Conservation (phyloP, 805 yeast species). For the Candida tibetensis region DNA sequence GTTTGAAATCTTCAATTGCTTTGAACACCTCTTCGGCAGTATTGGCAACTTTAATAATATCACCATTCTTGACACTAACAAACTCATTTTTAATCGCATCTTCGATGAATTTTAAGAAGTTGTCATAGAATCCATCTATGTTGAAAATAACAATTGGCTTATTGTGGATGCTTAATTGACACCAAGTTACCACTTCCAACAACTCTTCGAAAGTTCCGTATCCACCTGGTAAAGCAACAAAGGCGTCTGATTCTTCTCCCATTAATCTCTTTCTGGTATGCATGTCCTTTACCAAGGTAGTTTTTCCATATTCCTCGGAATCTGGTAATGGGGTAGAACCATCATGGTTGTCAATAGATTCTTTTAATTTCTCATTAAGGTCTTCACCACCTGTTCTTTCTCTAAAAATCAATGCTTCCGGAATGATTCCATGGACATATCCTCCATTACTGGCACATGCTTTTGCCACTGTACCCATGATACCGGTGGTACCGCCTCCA, state of each 20-base stretch:
- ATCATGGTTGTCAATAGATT: conserved; percentile 57
- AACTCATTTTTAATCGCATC: conserved; percentile 64
- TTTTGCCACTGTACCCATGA: conserved; percentile 76
- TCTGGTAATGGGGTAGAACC: conserved; percentile 67
- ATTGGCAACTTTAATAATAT: conserved; percentile 65
- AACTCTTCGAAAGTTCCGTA: conserved; percentile 88
- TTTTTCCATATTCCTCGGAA: conserved; percentile 62
- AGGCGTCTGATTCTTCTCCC: conserved; percentile 85
- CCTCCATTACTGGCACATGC: conserved; percentile 58
- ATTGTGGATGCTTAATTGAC: conserved; percentile 79
- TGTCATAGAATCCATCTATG: conserved; percentile 77
- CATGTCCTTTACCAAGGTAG: conserved; percentile 83
- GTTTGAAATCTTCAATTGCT: conserved; percentile 51
- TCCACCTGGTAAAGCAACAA: conserved; percentile 90
- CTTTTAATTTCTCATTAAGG: conserved; percentile 48
- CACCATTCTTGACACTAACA: conserved; percentile 62
- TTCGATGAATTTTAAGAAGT: conserved; percentile 57
- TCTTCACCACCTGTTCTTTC: conserved; percentile 51
- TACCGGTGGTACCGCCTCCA: conserved; percentile 87
- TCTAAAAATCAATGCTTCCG: conserved; percentile 73
- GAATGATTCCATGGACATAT: conserved; percentile 80
- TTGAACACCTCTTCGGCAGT: conserved; percentile 67
- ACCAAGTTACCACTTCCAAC: conserved; percentile 89
- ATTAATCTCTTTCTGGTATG: conserved; percentile 83
- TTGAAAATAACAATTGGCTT: conserved; percentile 80